phyloP scores from a whole-genome alignment of 164 flowering plant genomes.

The grape (Vitis vinifera) region ASM3070453v1 NC_081820.1:19553001-19553500 shows the following conservation, averaged over 20 bases:
- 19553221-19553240: too few relatives aligned
- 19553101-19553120: too few relatives aligned
- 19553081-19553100: too few relatives aligned
- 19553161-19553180: too few relatives aligned
- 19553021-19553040: slow-evolving; percentile 24
- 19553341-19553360: slow-evolving; percentile 49
- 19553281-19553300: too few relatives aligned
- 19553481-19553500: neutral
- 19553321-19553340: neutral
- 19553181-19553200: too few relatives aligned
- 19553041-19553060: neutral
- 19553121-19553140: too few relatives aligned
- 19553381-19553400: slow-evolving; percentile 40
- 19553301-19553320: too few relatives aligned
- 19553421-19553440: slow-evolving; percentile 35
- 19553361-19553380: slow-evolving; percentile 42
- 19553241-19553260: too few relatives aligned
- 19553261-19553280: too few relatives aligned
- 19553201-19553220: too few relatives aligned
- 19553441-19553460: slow-evolving; percentile 16
- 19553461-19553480: neutral
- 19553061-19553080: too few relatives aligned
- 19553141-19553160: neutral
- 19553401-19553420: slow-evolving; percentile 30
- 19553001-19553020: slow-evolving; percentile 30